Evolutionary conservation across 441 rosid species (phyloP).

Genomic region (Erysimum cheiri): DNA sequence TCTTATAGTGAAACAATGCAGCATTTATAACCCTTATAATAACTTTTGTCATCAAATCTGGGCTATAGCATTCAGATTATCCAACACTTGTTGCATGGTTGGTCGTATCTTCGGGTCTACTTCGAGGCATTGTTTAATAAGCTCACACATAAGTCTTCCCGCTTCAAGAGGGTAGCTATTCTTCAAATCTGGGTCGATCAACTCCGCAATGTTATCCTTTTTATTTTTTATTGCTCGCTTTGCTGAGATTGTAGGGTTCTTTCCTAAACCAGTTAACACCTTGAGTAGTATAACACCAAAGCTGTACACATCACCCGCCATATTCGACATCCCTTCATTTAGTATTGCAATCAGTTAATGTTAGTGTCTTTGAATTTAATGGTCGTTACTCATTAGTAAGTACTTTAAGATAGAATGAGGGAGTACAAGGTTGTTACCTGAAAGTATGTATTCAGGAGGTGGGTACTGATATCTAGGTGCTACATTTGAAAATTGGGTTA

Average conservation of each 20-base stretch:
- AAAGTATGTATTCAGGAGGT: constrained; percentile 1
- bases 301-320: not conserved
- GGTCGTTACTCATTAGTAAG: too few species aligned
- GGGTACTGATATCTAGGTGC: not conserved
- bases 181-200: constrained; percentile 8
- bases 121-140: constrained; percentile 16
- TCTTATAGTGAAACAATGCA: not conserved
- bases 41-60: constrained; percentile 8
- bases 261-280: constrained; percentile 8
- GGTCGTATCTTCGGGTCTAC: constrained; percentile 12
- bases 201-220: not conserved
- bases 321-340: not conserved
- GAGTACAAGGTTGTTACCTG: not conserved
- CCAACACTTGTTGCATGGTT: constrained; percentile 18
- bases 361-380: not conserved
- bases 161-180: constrained; percentile 7
- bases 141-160: not conserved
- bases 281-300: constrained; percentile 3
- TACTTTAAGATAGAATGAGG: not conserved
- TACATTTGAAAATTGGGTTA: not conserved
- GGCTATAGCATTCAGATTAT: not conserved
- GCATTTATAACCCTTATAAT: not conserved
- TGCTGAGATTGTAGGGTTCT: not conserved
- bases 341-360: not conserved
- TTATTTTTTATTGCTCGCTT: not conserved